Percentiles rank a stretch among this genome's conserved stretches.
phyloP scores from a whole-genome alignment of 2,329 filamentous ascomycete species.

The Microdochium paspali region DNA sequence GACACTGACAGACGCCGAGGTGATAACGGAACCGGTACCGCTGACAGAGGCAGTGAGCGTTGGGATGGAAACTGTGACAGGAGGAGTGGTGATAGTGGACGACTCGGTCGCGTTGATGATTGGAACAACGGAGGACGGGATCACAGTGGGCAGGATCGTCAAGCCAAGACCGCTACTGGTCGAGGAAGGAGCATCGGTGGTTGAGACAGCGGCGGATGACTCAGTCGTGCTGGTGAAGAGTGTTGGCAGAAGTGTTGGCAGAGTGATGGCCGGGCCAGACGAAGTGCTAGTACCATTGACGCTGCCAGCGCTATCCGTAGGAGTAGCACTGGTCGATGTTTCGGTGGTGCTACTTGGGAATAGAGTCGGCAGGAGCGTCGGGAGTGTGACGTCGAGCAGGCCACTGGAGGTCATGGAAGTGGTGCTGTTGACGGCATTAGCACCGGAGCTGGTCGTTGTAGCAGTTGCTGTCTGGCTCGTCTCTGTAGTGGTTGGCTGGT shows the following conservation, averaged over 20 bases:
- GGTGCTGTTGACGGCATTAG: not conserved
- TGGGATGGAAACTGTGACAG: too few relatives aligned
- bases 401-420: conserved; percentile 3
- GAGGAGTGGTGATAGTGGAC: not conserved
- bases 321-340: not conserved
- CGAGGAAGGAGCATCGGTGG: not conserved
- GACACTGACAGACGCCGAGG: too few relatives aligned
- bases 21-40: too few relatives aligned
- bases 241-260: not conserved
- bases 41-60: too few relatives aligned
- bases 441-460: not conserved
- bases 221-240: not conserved
- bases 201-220: not conserved
- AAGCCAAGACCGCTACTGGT: not conserved
- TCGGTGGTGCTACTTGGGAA: not conserved
- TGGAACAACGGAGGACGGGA: not conserved
- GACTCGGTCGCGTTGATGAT: not conserved
- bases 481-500: not conserved
- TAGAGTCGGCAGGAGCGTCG: not conserved
- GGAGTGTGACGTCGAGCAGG: not conserved
- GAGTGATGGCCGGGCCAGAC: too few relatives aligned
- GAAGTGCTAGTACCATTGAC: too few relatives aligned
- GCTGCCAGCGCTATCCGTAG: not conserved
- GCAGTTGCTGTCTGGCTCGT: not conserved
- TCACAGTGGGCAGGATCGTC: not conserved